Conservation (phyloP, 805 yeast species). For the Isabelozyma heimii region DNA sequence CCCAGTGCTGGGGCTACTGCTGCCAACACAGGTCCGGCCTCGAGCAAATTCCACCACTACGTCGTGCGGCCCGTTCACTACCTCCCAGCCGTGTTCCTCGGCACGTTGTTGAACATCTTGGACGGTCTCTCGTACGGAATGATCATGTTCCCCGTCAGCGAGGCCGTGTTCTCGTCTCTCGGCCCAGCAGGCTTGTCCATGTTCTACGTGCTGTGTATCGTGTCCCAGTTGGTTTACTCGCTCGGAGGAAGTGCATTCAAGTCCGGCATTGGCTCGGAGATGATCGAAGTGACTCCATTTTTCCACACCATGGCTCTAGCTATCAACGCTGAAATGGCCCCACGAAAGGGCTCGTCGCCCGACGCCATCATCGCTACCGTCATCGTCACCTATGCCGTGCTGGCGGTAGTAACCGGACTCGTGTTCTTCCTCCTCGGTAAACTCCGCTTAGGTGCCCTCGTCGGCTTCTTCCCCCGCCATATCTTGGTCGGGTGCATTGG, state of each 20-base stretch:
- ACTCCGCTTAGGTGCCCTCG: conserved; percentile 76
- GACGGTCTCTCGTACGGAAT: conserved; percentile 96
- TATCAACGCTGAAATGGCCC: conserved; percentile 50
- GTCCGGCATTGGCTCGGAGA: conserved; percentile 93
- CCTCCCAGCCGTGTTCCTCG: conserved; percentile 82
- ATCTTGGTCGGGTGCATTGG: conserved; percentile 97
- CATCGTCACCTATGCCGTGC: conserved; percentile 76
- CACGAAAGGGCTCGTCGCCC: conserved; percentile 39
- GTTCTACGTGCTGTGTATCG: conserved; percentile 90
- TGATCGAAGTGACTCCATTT: conserved; percentile 99
- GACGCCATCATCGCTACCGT: conserved; percentile 78
- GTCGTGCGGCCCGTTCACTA: conserved; percentile 42
- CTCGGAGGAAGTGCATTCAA: conserved; percentile 88
- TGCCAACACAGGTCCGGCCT: background rate
- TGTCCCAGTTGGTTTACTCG: conserved; percentile 85
- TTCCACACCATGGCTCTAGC: conserved; percentile 91
- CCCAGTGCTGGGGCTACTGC: too few relatives aligned
- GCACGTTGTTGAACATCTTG: conserved; percentile 77
- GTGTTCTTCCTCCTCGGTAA: conserved; percentile 78
- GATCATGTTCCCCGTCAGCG: conserved; percentile 93
- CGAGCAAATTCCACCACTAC: conserved; percentile 8
- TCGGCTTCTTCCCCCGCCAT: conserved; percentile 95
- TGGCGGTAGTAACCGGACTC: conserved; percentile 82
- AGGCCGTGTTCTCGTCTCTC: conserved; percentile 67
- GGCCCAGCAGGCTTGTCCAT: conserved; percentile 91